Percentiles rank a stretch among this genome's conserved stretches.
phyloP scores from a whole-genome alignment of 2,329 filamentous ascomycete species.

The Ophioceras dolichostomum region DNA sequence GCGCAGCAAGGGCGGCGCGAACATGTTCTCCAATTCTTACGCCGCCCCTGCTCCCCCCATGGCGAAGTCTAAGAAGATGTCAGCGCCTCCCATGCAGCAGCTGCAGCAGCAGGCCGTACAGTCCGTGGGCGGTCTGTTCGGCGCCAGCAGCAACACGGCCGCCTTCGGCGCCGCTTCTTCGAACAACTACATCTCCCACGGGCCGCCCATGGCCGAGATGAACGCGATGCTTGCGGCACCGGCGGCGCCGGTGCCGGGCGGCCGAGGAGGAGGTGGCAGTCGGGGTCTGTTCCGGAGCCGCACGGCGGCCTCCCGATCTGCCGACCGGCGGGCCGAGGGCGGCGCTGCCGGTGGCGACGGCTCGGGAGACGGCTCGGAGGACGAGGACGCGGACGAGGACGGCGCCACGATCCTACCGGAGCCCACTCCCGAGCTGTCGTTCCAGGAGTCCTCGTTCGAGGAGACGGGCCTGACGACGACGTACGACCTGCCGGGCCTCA shows the following conservation, averaged over 20 bases:
- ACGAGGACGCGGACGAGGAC: conserved; percentile 11
- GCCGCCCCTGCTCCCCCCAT: neutral
- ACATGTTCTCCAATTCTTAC: neutral
- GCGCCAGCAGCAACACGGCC: neutral
- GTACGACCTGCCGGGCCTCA: conserved; percentile 46
- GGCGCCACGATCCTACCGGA: conserved; percentile 10
- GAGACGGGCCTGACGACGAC: conserved; percentile 48
- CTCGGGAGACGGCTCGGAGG: neutral
- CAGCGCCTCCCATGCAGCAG: neutral
- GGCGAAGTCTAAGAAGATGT: neutral
- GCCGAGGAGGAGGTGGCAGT: neutral
- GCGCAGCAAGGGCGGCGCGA: neutral
- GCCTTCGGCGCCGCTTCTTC: too few species aligned
- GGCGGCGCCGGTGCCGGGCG: neutral
- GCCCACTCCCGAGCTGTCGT: conserved; percentile 20
- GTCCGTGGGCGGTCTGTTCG: neutral
- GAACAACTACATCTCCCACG: too few species aligned
- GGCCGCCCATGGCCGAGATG: too few species aligned
- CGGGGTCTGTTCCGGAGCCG: too few species aligned
- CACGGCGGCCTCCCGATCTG: too few species aligned
- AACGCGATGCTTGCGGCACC: too few species aligned
- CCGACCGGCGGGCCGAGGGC: neutral
- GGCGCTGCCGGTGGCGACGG: neutral
- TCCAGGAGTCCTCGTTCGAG: conserved; percentile 41
- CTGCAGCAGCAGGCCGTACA: conserved; percentile 2